Evolutionary conservation across 2,329 filamentous ascomycete species (phyloP), one percentile per base, ranked within the genome.

Genomic region (Colletotrichum incanum): DNA sequence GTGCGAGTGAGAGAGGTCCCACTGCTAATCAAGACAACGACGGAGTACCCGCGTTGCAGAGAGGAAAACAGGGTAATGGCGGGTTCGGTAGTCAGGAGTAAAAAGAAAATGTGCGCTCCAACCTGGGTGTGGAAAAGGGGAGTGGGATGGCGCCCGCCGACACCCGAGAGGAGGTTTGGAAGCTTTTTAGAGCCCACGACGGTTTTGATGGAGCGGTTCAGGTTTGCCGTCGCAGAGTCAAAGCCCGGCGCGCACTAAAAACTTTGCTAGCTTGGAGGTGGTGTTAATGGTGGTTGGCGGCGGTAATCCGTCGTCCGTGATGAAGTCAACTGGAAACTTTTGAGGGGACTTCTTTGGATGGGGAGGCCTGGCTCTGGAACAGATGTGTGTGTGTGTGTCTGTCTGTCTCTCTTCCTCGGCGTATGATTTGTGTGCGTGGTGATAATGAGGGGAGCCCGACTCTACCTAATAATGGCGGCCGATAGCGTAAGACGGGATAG

Each of bases 401-500:
- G 28, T 14, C 3, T 26, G 3, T 59, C 39, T 49, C 47, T 61
- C 37, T 64, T 9, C 39, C 20, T 52, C n/a, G 14, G 26, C 18
- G 5, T 34, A 20, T 60, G 58, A 34, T 60, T 60, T 60, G 62
- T 54, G 67, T 50, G 34, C 31, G 65, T 49, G 20, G 41, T 49
- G 68, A 23, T 63, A 23, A 47, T 54, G 60, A 61, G 65, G 43
- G 68, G 49, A 63, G 56, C 54, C 54, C 62, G 20, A 70, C 34
- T 5, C 61, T 65, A 55, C 68, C 68, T 58, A 64, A 68, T 63
- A 54, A 45, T 67, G 52, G 59, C 45, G 52, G 59, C 47, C 37
- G 65, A 72, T 69, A 72, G 69, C 65, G 59, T 64, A 64, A 72
- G 69, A 69, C 65, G 65, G 65, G 70, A 72, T 50, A 26, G 54